Conservation (phyloP, 345 rosid species). For the Geranium rotundifolium region DNA sequence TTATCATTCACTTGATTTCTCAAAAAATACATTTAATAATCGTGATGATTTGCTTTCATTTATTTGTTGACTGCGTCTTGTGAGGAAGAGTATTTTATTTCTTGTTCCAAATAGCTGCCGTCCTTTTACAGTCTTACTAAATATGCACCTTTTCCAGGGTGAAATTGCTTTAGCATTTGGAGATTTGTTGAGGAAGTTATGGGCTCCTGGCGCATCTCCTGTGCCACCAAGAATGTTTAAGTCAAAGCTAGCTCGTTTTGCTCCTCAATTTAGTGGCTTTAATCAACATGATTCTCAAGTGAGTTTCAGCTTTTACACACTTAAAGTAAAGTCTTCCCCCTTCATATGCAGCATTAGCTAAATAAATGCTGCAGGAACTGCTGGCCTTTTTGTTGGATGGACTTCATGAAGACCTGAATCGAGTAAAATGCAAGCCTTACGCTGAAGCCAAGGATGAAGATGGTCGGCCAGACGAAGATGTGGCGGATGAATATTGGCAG, state of each 20-base stretch:
- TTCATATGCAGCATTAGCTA: neutral
- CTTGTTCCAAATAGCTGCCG: conserved; percentile 3
- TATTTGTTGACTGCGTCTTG: neutral
- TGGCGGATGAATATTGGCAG: conserved; percentile 93
- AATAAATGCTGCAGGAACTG: conserved; percentile 56
- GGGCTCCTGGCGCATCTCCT: conserved; percentile 89
- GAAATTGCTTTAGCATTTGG: conserved; percentile 96
- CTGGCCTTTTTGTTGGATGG: conserved; percentile 95
- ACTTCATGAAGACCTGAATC: conserved; percentile 94
- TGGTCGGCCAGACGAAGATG: conserved; percentile 67
- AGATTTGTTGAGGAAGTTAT: conserved; percentile 73
- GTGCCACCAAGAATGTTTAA: conserved; percentile 83
- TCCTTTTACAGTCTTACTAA: conserved; percentile 3
- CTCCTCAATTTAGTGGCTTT: conserved; percentile 90
- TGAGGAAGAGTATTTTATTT: conserved; percentile 9
- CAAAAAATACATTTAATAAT: conserved; percentile 1
- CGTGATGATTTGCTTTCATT: conserved; percentile 1
- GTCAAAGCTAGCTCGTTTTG: conserved; percentile 90
- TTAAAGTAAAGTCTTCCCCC: neutral
- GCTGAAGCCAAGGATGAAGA: conserved; percentile 86
- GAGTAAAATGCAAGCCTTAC: conserved; percentile 82
- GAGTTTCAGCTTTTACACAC: conserved; percentile 8
- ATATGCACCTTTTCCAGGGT: conserved; percentile 41
- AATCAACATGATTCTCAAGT: conserved; percentile 99
- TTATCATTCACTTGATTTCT: conserved; percentile 10